Base-by-base conservation (phyloP, 1,139 yeast genomes). In the Suhomyces kunorum region DNA sequence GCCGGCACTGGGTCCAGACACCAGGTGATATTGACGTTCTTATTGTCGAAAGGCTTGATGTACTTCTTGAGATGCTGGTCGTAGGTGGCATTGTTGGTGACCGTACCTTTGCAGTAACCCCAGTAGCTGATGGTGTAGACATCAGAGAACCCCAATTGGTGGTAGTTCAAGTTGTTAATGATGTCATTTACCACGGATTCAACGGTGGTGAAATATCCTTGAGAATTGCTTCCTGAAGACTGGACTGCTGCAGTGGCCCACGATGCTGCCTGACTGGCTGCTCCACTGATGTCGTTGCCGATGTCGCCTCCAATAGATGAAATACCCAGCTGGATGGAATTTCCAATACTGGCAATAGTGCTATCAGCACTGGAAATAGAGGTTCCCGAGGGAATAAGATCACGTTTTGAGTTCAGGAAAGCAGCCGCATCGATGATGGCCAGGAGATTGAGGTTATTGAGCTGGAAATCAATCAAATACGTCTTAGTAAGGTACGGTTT, bases 101-200 rank as follows among this genome's bases (percentile, higher is more conserved):
- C 50, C 3, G 46, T 42, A 17, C 90, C 92, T 50, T 74, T 67
- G 61, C 95, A 86, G 63, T 83, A 85, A 23, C 89, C 90, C 80
- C 89, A 84, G 56, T 75, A 71, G 34, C 88, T 80, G 29, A 83
- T 65, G 12, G 81, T 71, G 56, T 83, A 84, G 19, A 80, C 77
- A 36, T 79, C 80, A 6, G 85, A 66, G 23, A 84, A 61, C 1
- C 87, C 87, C 32, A 79, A 54, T 28, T 58, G 62, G 6, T 51
- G 40, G 22, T 51, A 50, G 23, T 40, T 42, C 44, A 56, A 45
- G 17, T 46, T 44, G 30, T 36, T 34, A 28, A 49, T 35, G 27
- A 50, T 48, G 18, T 45, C 45, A n/a, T 40, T 16, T 24, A 51
- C 39, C 3, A 45, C 49, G 60, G 59, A 45, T 55, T 78, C 44